These are phyloP conservation scores for Clitopilus hobsonii DNA, from an alignment of 768 basidiomycete species.

Conservation along the genomic window DNA sequence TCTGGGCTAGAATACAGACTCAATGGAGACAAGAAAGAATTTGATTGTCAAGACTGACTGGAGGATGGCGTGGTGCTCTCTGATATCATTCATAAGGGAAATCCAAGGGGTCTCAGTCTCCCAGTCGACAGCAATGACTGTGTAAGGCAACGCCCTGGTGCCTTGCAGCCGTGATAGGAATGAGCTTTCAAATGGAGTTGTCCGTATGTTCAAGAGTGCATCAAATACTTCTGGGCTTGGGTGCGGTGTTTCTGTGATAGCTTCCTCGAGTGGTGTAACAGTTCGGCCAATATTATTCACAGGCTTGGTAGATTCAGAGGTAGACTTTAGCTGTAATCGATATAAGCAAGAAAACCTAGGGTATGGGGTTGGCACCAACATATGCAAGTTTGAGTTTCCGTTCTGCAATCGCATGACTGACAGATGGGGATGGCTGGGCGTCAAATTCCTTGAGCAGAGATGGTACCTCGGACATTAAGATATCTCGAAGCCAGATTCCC, in stretches of 20 bases:
- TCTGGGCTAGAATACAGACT: slow-evolving; percentile 42
- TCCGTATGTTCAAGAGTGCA: slow-evolving; percentile 49
- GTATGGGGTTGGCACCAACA: slow-evolving; percentile 20
- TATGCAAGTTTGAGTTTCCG: slow-evolving; percentile 44
- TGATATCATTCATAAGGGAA: slow-evolving; percentile 67
- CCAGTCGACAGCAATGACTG: slow-evolving; percentile 64
- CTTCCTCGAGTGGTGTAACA: slow-evolving; percentile 26
- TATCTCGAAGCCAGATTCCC: slow-evolving; percentile 24
- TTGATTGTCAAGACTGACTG: slow-evolving; percentile 41
- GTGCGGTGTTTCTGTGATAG: slow-evolving; percentile 18
- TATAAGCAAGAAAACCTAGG: too few relatives aligned
- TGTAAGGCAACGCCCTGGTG: slow-evolving; percentile 21
- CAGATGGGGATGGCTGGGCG: slow-evolving; percentile 11
- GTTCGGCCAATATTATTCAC: slow-evolving; percentile 4
- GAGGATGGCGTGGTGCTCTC: slow-evolving; percentile 54
- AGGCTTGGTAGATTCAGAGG: not conserved
- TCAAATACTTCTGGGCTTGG: slow-evolving; percentile 36
- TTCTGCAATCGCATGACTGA: slow-evolving; percentile 27
- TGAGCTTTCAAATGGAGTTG: slow-evolving; percentile 61
- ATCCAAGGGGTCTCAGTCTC: slow-evolving; percentile 70
- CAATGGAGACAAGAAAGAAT: slow-evolving; percentile 1
- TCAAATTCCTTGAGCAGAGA: slow-evolving; percentile 23
- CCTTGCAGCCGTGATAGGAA: slow-evolving; percentile 65
- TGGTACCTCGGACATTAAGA: slow-evolving; percentile 37
- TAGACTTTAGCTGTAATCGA: slow-evolving; percentile 25